Evolutionary conservation across 495 filamentous ascomycete genomes (phyloP).

Genomic region (Xylaria venustula): DNA sequence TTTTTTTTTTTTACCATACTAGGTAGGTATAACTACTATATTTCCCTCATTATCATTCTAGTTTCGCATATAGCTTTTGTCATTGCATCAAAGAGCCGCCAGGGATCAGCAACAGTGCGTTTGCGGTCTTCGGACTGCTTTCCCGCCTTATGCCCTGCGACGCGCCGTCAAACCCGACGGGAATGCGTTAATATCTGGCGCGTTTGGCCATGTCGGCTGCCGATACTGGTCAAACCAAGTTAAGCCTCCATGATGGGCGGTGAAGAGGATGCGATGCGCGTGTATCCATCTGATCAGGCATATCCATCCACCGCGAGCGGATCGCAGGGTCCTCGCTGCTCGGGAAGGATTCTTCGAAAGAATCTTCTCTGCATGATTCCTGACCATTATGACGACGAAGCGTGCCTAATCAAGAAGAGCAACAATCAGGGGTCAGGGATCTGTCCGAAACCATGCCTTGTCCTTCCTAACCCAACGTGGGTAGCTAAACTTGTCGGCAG

Average conservation of each 20-base stretch:
- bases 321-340: background rate
- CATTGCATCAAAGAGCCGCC: background rate
- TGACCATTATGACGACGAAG: background rate
- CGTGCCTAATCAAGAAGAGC: background rate
- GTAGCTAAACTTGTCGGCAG: background rate
- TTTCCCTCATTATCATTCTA: background rate
- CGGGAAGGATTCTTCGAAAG: background rate
- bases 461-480: conserved; percentile 7
- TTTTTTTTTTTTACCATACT: too few relatives aligned
- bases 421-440: background rate
- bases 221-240: background rate
- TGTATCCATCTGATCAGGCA: too few relatives aligned
- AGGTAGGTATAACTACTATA: too few relatives aligned
- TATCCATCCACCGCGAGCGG: too few relatives aligned
- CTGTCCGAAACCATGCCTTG: conserved; percentile 7
- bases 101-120: background rate
- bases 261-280: background rate
- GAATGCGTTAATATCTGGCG: background rate
- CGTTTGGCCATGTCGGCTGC: background rate
- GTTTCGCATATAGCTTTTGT: background rate
- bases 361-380: conserved; percentile 13
- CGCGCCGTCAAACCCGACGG: background rate
- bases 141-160: background rate
- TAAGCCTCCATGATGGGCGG: background rate
- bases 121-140: background rate